phyloP scores from a whole-genome alignment of 2,329 filamentous ascomycete species.

The Verticillium nonalfalfae region DNA sequence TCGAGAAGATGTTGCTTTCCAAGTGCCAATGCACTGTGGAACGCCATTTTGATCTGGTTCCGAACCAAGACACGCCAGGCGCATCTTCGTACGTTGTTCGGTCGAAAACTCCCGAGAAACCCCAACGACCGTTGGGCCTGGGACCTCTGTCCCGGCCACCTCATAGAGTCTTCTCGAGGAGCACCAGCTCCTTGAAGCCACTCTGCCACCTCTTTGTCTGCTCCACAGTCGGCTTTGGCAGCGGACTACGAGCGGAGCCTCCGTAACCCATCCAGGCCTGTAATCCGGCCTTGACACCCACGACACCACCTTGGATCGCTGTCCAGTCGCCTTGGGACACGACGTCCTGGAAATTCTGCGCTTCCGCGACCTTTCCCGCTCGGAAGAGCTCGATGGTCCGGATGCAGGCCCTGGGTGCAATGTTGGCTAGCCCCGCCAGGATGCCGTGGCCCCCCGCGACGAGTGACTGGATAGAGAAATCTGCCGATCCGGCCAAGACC shows the following conservation, averaged over 20 bases:
- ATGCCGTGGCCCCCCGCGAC: slow-evolving; percentile 66
- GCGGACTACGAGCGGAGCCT: slow-evolving; percentile 38
- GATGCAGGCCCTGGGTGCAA: slow-evolving; percentile 60
- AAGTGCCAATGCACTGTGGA: background rate
- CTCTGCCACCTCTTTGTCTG: slow-evolving; percentile 47
- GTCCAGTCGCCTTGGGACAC: slow-evolving; percentile 64
- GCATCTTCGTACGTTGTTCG: too few relatives aligned
- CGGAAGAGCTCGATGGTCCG: slow-evolving; percentile 54
- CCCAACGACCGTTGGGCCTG: background rate
- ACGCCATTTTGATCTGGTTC: background rate
- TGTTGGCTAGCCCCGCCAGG: slow-evolving; percentile 66
- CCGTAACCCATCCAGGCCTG: slow-evolving; percentile 59
- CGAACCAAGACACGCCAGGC: background rate
- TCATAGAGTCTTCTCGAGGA: slow-evolving; percentile 43
- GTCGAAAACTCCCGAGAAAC: background rate
- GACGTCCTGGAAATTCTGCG: slow-evolving; percentile 40
- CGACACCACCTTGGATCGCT: slow-evolving; percentile 61
- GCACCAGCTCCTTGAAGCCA: slow-evolving; percentile 44
- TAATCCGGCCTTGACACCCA: slow-evolving; percentile 62
- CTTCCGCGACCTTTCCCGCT: slow-evolving; percentile 50
- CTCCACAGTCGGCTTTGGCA: slow-evolving; percentile 43
- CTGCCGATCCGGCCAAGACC: slow-evolving; percentile 65
- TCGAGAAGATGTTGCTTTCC: background rate
- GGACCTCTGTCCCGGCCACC: background rate
- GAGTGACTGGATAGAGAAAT: slow-evolving; percentile 67